phyloP scores from a whole-genome alignment of 306 rosid species.

The Lotus japonicus region DNA sequence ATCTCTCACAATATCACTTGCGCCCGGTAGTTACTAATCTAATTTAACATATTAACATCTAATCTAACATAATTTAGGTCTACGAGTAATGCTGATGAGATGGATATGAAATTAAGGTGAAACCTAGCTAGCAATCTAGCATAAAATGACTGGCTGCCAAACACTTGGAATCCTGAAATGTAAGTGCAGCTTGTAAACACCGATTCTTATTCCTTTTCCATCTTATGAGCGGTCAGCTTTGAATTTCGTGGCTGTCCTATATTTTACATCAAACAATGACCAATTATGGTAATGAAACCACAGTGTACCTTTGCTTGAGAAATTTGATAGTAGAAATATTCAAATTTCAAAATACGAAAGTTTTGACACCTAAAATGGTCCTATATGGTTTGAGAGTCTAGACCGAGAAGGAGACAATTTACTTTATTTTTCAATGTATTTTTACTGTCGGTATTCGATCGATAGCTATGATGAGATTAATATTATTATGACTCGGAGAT shows the following conservation, averaged over 20 bases:
- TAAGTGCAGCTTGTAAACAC: neutral
- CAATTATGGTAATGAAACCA: neutral
- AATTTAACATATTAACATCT: no score
- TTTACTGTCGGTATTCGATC: no score
- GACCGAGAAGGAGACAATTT: no score
- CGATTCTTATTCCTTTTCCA: conserved; percentile 20
- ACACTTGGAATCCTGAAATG: conserved; percentile 27
- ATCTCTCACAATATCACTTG: no score
- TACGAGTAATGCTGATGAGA: neutral
- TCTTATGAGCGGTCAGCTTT: conserved; percentile 10
- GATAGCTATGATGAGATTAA: no score
- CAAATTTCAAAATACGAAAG: neutral
- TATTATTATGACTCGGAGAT: no score
- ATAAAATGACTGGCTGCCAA: conserved; percentile 7
- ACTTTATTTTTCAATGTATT: no score
- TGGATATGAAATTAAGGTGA: neutral
- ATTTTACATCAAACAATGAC: neutral
- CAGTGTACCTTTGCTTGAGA: no score
- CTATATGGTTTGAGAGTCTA: no score
- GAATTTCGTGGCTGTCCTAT: conserved; percentile 10
- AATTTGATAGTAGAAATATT: neutral
- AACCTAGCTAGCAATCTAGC: neutral
- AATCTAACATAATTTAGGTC: no score
- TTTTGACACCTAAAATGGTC: no score
- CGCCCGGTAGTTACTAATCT: no score